Conservation (phyloP, 805 yeast species). For the Nakazawaea holstii region DNA sequence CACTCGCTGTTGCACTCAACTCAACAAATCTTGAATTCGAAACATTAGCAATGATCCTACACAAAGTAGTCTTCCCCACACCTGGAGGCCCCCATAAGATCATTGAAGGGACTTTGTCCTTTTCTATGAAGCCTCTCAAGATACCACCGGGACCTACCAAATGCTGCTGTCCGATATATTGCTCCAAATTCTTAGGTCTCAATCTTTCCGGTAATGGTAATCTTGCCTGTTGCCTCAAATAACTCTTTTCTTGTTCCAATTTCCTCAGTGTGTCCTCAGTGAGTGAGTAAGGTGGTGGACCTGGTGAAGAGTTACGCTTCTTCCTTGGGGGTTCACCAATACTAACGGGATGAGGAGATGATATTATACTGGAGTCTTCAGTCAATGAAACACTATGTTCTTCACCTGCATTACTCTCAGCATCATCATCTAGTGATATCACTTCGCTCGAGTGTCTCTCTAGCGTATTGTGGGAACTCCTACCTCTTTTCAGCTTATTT, state of each 20-base stretch:
- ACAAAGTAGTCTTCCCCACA: slow-evolving; percentile 84
- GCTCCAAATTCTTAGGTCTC: slow-evolving; percentile 68
- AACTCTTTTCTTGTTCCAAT: slow-evolving; percentile 14
- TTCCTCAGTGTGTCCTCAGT: slow-evolving; percentile 8
- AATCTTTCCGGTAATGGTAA: slow-evolving; percentile 70
- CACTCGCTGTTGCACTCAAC: slow-evolving; percentile 77
- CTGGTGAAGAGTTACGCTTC: slow-evolving; percentile 11
- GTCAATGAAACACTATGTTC: too few relatives aligned
- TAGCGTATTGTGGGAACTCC: not conserved
- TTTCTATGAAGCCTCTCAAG: slow-evolving; percentile 56
- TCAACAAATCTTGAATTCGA: slow-evolving; percentile 62
- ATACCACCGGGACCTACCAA: slow-evolving; percentile 63
- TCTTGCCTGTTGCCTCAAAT: slow-evolving; percentile 18
- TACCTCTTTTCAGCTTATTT: not conserved
- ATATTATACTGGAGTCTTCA: too few relatives aligned
- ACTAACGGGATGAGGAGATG: too few relatives aligned
- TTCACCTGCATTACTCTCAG: not conserved
- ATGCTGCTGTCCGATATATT: slow-evolving; percentile 84
- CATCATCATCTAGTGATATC: slow-evolving; percentile 3
- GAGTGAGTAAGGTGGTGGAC: slow-evolving; percentile 14
- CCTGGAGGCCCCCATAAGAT: slow-evolving; percentile 96
- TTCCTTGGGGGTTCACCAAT: slow-evolving; percentile 6
- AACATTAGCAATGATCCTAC: slow-evolving; percentile 48
- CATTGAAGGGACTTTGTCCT: slow-evolving; percentile 76
- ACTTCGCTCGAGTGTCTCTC: slow-evolving; percentile 5